Conservation (phyloP, 495 filamentous ascomycete genomes). For the Neurospora sp. region DNA sequence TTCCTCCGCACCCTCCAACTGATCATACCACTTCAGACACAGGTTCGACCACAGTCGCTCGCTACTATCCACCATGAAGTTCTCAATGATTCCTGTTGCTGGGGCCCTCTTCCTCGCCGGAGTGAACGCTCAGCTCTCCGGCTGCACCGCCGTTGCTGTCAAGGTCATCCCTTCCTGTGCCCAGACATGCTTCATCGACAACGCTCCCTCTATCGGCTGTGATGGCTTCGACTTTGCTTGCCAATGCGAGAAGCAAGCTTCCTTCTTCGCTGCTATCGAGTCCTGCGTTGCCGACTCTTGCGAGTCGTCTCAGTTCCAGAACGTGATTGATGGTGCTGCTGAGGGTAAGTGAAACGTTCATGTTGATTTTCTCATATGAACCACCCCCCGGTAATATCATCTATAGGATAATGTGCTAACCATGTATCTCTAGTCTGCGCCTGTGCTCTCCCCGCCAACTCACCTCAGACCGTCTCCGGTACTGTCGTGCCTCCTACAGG, state of each 20-base stretch:
- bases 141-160: conserved; percentile 19
- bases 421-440: background rate
- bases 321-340: conserved; percentile 19
- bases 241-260: conserved; percentile 20
- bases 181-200: conserved; percentile 20
- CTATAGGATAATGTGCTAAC: conserved; percentile 7
- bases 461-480: background rate
- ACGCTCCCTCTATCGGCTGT: conserved; percentile 17
- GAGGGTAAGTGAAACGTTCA: conserved; percentile 5
- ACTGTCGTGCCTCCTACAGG: background rate
- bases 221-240: conserved; percentile 21
- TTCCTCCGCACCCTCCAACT: background rate
- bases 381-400: background rate
- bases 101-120: background rate
- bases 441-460: background rate
- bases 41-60: background rate
- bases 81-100: conserved; percentile 2
- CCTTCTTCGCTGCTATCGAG: conserved; percentile 18
- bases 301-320: conserved; percentile 9
- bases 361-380: background rate
- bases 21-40: background rate
- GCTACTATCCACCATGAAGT: conserved; percentile 5
- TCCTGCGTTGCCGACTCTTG: conserved; percentile 19
- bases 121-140: background rate
- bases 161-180: conserved; percentile 21